Evolutionary conservation across 2,329 filamentous ascomycete genomes (phyloP).

Genomic region (Botrytis tulipae): DNA sequence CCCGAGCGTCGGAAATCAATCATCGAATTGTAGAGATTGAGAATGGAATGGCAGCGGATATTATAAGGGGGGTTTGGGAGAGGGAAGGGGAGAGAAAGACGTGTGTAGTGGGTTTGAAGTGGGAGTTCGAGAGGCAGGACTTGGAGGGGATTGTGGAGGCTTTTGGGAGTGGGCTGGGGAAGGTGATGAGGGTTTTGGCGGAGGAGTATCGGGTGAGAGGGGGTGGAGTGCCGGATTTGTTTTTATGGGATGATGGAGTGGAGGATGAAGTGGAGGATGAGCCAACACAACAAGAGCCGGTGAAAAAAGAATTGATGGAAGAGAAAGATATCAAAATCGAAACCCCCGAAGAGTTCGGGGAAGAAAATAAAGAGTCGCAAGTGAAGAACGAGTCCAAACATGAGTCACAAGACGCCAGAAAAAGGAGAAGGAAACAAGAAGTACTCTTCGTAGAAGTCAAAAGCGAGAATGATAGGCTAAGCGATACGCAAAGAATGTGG

Average conservation of each 20-base stretch:
- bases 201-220: slow-evolving; percentile 89
- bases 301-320: background rate
- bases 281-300: background rate
- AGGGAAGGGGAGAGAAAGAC: slow-evolving; percentile 69
- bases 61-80: slow-evolving; percentile 68
- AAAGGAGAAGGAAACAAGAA: slow-evolving; percentile 25
- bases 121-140: slow-evolving; percentile 80
- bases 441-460: slow-evolving; percentile 37
- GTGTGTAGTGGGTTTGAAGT: slow-evolving; percentile 88
- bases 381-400: background rate
- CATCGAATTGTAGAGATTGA: slow-evolving; percentile 79
- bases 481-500: slow-evolving; percentile 95
- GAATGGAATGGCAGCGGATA: slow-evolving; percentile 69
- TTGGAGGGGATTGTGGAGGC: slow-evolving; percentile 74
- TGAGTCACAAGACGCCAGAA: background rate
- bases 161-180: slow-evolving; percentile 79
- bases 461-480: slow-evolving; percentile 81
- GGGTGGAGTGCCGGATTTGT: slow-evolving; percentile 86
- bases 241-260: slow-evolving; percentile 64
- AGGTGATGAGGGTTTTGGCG: slow-evolving; percentile 88
- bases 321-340: background rate
- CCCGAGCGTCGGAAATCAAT: slow-evolving; percentile 86
- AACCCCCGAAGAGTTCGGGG: background rate
- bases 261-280: background rate
- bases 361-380: background rate